These are phyloP conservation scores for Penicillium vulpinum DNA, from an alignment of 2,329 filamentous ascomycete genomes.

Conservation along the genomic window DNA sequence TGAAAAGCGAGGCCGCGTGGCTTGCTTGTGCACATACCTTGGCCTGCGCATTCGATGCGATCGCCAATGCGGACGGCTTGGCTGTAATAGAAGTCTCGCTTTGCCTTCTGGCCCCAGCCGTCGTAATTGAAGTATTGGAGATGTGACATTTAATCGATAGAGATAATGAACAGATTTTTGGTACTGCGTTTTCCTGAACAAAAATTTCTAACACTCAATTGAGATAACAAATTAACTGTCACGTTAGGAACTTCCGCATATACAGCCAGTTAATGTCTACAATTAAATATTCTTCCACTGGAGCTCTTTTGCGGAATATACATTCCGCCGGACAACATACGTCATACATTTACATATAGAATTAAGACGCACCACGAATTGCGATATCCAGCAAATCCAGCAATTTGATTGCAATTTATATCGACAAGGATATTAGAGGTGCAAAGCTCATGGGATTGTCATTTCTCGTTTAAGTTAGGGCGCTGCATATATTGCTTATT, in stretches of 20 bases:
- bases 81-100: constrained; percentile 42
- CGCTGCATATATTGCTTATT: too few species aligned
- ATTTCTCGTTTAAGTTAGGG: neutral
- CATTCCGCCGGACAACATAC: neutral
- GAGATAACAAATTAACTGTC: neutral
- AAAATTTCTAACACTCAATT: neutral
- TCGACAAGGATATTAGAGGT: neutral
- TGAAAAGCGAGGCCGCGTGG: neutral
- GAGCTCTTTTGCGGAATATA: neutral
- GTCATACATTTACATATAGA: neutral
- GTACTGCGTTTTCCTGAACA: neutral
- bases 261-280: neutral
- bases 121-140: constrained; percentile 44
- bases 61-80: constrained; percentile 54
- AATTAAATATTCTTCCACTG: neutral
- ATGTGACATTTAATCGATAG: constrained; percentile 28
- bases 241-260: neutral
- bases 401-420: neutral
- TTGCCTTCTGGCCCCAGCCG: constrained; percentile 39
- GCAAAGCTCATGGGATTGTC: neutral
- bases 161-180: neutral
- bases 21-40: constrained; percentile 17
- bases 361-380: too few species aligned
- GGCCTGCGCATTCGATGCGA: constrained; percentile 45
- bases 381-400: neutral